Base-by-base conservation (phyloP, 805 yeast genomes). In the Metschnikowia kofuensis region DNA sequence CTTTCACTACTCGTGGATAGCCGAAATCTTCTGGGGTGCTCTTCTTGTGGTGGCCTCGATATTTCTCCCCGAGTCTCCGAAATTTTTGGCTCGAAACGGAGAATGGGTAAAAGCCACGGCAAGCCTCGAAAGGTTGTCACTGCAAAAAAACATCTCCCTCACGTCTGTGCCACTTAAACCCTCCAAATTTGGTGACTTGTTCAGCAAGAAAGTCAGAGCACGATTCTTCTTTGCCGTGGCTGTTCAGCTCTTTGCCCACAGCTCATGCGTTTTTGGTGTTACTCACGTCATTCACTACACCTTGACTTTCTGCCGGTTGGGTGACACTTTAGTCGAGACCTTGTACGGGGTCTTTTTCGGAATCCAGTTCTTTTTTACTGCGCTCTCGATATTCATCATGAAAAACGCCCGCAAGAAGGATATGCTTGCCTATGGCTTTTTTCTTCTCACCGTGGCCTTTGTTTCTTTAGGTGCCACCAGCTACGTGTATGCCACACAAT, bases 321-420 rank as follows among this genome's bases (percentile, higher is more conserved):
- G 30, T 16, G 38, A 48, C 28, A 12, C 40, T n/a, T 38, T 44
- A 12, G 44, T 47, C 30, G 50, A 45, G 48, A n/a, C 38, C 7
- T 13, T 45, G 10, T 34, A 42, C 38, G 52, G 47, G 27, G 37
- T 49, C n/a, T 68, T 59, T 40, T 74, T 76, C 45, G 61, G 72
- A 4, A 51, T 78, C 12, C 66, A 73, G 47, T 70, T 70, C 0
- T 7, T 70, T 0, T 73, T 78, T 56, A 69, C 79, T 0, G 44
- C 72, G 5, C 49, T 79, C 27, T 83, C 84, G 2, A 62, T 78
- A 1, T 31, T 70, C 7, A 60, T 70, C 38, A 56, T 79, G 13
- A 80, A 77, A 52, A 64, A 61, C 30, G 61, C 77, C 42, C 63
- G 78, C 59, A 66, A 84, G 46, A 78, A 76, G 49, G 80, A 76